Percentiles rank a stretch among this genome's conserved stretches.
Conservation (phyloP, 371 early-diverging fungal genomes). For the Dinochytrium kinnereticum region DNA sequence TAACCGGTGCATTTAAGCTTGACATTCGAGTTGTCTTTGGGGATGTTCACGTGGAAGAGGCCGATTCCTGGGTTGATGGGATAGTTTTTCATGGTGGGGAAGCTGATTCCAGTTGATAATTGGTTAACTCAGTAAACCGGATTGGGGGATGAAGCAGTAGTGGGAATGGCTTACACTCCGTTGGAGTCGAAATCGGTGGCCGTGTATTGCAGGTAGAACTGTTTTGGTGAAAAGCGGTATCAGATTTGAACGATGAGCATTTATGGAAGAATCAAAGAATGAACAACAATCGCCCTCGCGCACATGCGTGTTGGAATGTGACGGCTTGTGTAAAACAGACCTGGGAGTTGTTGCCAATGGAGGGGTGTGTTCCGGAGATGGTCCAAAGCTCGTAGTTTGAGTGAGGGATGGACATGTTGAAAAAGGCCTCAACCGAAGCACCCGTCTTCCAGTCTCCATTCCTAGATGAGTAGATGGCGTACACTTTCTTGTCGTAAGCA, state of each 20-base stretch:
- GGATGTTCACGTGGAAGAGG: not conserved
- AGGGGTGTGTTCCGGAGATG: not conserved
- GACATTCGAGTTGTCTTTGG: not conserved
- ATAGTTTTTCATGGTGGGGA: slow-evolving; percentile 1
- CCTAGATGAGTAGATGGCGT: not conserved
- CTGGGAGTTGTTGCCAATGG: not conserved
- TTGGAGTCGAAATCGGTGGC: not conserved
- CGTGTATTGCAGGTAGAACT: slow-evolving; percentile 1
- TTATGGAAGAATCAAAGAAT: not conserved
- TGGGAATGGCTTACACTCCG: not conserved
- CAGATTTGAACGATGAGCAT: not conserved
- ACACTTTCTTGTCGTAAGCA: slow-evolving; percentile 2
- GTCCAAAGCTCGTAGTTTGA: not conserved
- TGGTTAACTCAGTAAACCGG: not conserved
- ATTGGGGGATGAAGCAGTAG: not conserved
- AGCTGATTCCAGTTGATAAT: not conserved
- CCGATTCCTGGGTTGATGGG: not conserved
- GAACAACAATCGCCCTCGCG: not conserved
- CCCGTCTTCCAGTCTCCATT: not conserved
- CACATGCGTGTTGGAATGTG: too few relatives aligned
- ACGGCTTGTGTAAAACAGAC: not conserved
- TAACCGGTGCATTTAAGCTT: not conserved
- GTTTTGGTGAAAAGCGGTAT: not conserved
- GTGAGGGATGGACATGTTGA: not conserved
- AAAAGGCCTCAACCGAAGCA: not conserved